Base-by-base conservation (phyloP, 805 yeast species). In the Barnettozyma botsteinii region DNA sequence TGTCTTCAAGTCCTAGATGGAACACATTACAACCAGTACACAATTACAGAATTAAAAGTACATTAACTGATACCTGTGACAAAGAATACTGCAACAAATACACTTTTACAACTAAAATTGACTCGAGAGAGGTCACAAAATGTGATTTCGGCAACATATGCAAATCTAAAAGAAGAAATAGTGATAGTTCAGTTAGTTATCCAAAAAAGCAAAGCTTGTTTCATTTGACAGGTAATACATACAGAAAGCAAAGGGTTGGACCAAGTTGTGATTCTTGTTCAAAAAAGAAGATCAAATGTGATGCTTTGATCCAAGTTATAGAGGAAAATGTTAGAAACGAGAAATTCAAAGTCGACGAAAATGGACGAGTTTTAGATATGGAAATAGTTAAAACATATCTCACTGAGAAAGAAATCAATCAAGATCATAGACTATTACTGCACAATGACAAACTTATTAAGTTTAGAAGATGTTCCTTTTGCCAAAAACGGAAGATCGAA, bases 171-270 rank as follows among this genome's bases (percentile, higher is more conserved):
- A 29, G 14, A 29, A 29, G 22, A 29, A 29, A 29, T 6, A 29
- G 32, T 17, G 32, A 18, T 18, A 10, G 5, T 18, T 23, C 21
- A 13, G n/a, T 7, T 19, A 12, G 12, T 23, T 19, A 19, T 8
- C 18, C 13, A 9, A 72, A 40, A 78, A 75, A 57, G 74, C 19
- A 33, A 4, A 18, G 12, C 15, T 25, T 25, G 19, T 30, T 28
- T 23, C 42, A 39, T n/a, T 26, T 34, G 10, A 33, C 42, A 20
- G 42, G 39, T 7, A 28, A 19, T 10, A 34, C 43, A 5, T 34
- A 20, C 15, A 40, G 39, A 18, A 40, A 35, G n/a, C 45, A 41
- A 27, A 33, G 45, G 34, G 27, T 34, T 8, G 45, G 45, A 2
- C 45, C 45, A 14, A 37, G 41, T 13, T 41, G 45, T 14, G 45